phyloP scores from a whole-genome alignment of 129 eudicot genomes.

The Gnaphalium uliginosum region DNA sequence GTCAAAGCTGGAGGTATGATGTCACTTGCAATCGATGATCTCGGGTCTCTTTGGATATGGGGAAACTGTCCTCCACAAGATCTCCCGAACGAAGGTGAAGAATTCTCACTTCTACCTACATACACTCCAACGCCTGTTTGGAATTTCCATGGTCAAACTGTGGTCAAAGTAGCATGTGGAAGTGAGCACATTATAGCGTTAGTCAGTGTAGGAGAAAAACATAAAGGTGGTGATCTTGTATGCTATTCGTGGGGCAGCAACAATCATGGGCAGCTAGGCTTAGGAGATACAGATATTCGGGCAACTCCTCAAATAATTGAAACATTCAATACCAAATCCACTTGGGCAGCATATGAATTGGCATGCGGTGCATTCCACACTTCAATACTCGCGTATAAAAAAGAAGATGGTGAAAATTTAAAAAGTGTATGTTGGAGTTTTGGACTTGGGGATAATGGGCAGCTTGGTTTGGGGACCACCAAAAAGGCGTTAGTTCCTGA shows the following conservation, averaged over 20 bases:
- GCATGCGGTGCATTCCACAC: slow-evolving; percentile 93
- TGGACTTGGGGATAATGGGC: slow-evolving; percentile 90
- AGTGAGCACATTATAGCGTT: slow-evolving; percentile 86
- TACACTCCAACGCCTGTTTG: slow-evolving; percentile 63
- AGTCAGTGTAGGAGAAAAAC: slow-evolving; percentile 63
- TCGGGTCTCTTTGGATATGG: slow-evolving; percentile 88
- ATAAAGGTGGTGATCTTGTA: slow-evolving; percentile 51
- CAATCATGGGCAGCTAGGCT: slow-evolving; percentile 83
- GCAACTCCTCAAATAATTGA: slow-evolving; percentile 49
- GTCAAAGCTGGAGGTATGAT: slow-evolving; percentile 96
- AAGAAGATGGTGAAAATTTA: slow-evolving; percentile 43
- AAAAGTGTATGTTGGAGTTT: slow-evolving; percentile 77
- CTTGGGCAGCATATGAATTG: slow-evolving; percentile 62
- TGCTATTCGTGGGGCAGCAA: slow-evolving; percentile 95
- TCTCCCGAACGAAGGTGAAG: slow-evolving; percentile 45
- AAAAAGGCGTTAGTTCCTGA: slow-evolving; percentile 40
- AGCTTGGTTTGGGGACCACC: slow-evolving; percentile 80
- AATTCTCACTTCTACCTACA: slow-evolving; percentile 44
- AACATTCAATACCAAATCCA: slow-evolving; percentile 47
- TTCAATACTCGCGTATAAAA: slow-evolving; percentile 55
- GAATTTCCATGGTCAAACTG: slow-evolving; percentile 84
- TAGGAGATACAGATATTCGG: slow-evolving; percentile 77
- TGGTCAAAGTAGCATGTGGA: slow-evolving; percentile 97
- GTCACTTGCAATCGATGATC: slow-evolving; percentile 85
- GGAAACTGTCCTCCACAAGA: slow-evolving; percentile 78